Conservation (phyloP, 148 eudicot species). For the Heliamphora exappendiculata region DNA sequence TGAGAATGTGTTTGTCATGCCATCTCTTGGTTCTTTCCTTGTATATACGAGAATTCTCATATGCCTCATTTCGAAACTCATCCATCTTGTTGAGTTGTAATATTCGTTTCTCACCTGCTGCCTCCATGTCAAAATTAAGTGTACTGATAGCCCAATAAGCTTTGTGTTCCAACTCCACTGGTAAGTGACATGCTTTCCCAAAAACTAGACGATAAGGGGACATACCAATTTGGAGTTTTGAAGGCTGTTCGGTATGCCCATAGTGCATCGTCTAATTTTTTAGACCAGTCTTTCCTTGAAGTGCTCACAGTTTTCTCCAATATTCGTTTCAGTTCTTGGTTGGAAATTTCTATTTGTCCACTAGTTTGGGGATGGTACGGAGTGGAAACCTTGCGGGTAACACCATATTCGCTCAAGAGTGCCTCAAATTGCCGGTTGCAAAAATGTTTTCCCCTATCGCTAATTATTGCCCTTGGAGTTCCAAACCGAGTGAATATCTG, state of each 20-base stretch:
- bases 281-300: slow-evolving; percentile 3
- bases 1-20: neutral
- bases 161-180: slow-evolving; percentile 2
- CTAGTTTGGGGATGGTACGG: neutral
- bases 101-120: neutral
- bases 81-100: slow-evolving; percentile 13
- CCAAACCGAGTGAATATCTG: too few relatives aligned
- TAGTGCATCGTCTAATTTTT: neutral
- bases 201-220: neutral
- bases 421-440: too few relatives aligned
- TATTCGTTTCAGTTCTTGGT: neutral
- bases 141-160: neutral
- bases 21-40: slow-evolving; percentile 7
- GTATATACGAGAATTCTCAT: slow-evolving; percentile 11
- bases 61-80: neutral
- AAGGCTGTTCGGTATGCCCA: slow-evolving; percentile 12
- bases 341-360: too few relatives aligned
- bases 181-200: slow-evolving; percentile 3
- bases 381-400: neutral
- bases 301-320: neutral
- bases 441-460: too few relatives aligned
- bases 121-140: neutral
- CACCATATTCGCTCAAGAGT: too few relatives aligned
- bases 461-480: too few relatives aligned
- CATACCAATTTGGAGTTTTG: slow-evolving; percentile 5